phyloP scores from a whole-genome alignment of 164 flowering plant genomes.

The Saururus chinensis region DNA sequence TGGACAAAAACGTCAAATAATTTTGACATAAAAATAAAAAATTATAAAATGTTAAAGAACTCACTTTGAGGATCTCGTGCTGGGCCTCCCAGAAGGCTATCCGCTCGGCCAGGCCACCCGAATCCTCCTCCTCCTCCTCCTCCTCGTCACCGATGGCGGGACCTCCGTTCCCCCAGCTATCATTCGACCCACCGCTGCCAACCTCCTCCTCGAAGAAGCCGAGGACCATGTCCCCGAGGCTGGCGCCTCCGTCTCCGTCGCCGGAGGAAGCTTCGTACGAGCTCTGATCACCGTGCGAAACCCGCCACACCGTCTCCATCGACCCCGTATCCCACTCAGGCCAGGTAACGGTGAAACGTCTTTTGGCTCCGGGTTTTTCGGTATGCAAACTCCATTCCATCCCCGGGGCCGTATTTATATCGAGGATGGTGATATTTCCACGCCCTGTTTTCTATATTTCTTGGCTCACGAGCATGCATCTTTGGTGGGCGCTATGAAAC shows the following conservation, averaged over 20 bases:
- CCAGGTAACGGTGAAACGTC: too few species aligned
- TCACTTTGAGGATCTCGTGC: slow-evolving; percentile 20
- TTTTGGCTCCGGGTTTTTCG: too few species aligned
- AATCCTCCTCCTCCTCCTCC: slow-evolving; percentile 8
- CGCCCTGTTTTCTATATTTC: too few species aligned
- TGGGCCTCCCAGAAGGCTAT: slow-evolving; percentile 20
- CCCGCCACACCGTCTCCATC: too few species aligned
- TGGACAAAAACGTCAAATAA: not conserved
- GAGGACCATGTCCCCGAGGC: slow-evolving; percentile 31
- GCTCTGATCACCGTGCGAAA: not conserved
- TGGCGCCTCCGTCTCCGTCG: slow-evolving; percentile 17
- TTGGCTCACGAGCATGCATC: too few species aligned
- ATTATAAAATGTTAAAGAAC: not conserved
- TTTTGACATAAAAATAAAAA: not conserved
- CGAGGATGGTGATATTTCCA: not conserved
- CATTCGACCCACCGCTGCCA: slow-evolving; percentile 6
- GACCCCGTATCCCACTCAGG: too few species aligned
- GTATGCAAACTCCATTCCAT: not conserved
- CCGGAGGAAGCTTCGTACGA: not conserved
- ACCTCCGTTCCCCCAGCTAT: slow-evolving; percentile 1
- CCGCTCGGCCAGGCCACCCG: slow-evolving; percentile 5
- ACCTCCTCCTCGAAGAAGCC: slow-evolving; percentile 29
- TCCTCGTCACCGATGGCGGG: not conserved
- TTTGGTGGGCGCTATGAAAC: not conserved
- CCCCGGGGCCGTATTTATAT: not conserved